Percentiles rank a stretch among this genome's conserved stretches.
These are phyloP conservation scores for Coniochaeta pulveracea DNA, from an alignment of 2,329 filamentous ascomycete species.

Conservation along the genomic window DNA sequence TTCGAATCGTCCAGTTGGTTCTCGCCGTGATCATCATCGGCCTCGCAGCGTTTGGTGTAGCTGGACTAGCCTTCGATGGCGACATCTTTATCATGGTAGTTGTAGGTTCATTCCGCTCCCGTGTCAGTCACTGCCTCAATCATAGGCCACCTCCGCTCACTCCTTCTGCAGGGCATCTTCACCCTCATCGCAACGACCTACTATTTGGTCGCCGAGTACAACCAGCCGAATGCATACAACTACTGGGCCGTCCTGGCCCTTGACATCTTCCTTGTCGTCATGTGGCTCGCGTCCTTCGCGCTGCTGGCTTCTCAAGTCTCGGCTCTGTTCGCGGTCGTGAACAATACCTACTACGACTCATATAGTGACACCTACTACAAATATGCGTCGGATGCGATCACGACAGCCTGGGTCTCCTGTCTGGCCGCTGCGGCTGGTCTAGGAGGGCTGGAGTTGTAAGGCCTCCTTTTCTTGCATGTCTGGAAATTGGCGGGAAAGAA, in stretches of 20 bases:
- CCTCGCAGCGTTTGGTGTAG: conserved; percentile 31
- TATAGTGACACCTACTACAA: conserved; percentile 15
- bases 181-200: conserved; percentile 35
- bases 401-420: conserved; percentile 12
- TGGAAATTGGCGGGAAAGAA: too few relatives aligned
- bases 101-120: conserved; percentile 20
- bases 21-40: conserved; percentile 33
- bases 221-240: conserved; percentile 32
- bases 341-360: conserved; percentile 13
- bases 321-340: conserved; percentile 10
- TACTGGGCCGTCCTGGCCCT: conserved; percentile 40
- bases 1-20: conserved; percentile 33
- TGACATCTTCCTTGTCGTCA: conserved; percentile 37
- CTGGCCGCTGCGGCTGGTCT: conserved; percentile 25
- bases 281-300: conserved; percentile 38
- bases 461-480: conserved; percentile 5
- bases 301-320: conserved; percentile 26
- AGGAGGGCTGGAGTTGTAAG: conserved; percentile 32
- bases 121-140: conserved; percentile 10
- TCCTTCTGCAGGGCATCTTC: conserved; percentile 22
- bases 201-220: conserved; percentile 29
- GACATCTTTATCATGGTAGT: conserved; percentile 24
- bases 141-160: conserved; percentile 5
- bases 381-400: conserved; percentile 4
- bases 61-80: conserved; percentile 21